Percentiles rank a stretch among this genome's conserved stretches.
Conservation (phyloP, 352 stramenopile species). For the Globisporangium spiculum region DNA sequence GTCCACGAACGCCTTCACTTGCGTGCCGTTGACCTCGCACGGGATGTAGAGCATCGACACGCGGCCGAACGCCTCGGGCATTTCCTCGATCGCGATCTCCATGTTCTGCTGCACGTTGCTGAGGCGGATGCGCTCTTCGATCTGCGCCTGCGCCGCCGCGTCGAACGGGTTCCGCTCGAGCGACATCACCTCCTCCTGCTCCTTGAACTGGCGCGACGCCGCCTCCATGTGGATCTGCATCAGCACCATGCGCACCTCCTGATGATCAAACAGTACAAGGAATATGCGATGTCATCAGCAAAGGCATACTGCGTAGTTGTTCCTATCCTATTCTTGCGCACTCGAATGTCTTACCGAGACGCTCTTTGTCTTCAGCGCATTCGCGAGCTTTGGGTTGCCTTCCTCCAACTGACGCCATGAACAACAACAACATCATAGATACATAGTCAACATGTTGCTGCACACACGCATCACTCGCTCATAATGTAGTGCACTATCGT, state of each 20-base stretch:
- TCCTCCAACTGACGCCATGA: constrained; percentile 43
- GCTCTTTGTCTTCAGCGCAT: constrained; percentile 64
- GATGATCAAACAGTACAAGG: not conserved
- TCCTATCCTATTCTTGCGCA: not conserved
- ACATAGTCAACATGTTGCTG: too few relatives aligned
- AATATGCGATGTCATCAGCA: not conserved
- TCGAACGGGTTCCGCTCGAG: constrained; percentile 81
- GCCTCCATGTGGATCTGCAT: constrained; percentile 86
- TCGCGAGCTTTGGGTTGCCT: constrained; percentile 58
- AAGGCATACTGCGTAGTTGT: not conserved
- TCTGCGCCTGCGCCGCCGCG: constrained; percentile 68
- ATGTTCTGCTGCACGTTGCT: constrained; percentile 89
- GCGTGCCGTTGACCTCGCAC: constrained; percentile 75
- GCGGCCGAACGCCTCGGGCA: constrained; percentile 81
- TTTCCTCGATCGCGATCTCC: constrained; percentile 88
- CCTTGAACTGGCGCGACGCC: constrained; percentile 72
- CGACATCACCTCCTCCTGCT: constrained; percentile 67
- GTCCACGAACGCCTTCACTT: constrained; percentile 91
- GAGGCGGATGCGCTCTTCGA: constrained; percentile 81
- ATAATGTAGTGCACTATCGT: not conserved
- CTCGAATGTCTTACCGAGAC: constrained; percentile 35
- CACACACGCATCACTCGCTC: not conserved
- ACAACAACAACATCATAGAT: not conserved
- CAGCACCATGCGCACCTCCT: constrained; percentile 82
- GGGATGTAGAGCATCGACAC: constrained; percentile 90